Conservation (phyloP, 345 rosid species). For the Melastoma malabathricum region DNA sequence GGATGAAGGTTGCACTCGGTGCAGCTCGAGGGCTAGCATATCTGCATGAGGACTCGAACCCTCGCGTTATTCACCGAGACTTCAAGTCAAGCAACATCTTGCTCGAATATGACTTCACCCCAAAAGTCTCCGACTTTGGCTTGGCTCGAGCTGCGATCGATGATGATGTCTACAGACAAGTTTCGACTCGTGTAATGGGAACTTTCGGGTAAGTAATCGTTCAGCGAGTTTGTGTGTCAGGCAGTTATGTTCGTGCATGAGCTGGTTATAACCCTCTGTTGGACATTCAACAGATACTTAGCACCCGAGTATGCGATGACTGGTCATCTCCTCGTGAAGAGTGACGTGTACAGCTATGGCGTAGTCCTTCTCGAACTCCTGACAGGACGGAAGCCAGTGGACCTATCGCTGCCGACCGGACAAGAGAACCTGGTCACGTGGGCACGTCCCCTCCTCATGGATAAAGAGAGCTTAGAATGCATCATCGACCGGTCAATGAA, state of each 20-base stretch:
- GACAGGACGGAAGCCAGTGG: constrained; percentile 58
- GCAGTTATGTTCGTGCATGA: too few species aligned
- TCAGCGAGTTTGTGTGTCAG: too few species aligned
- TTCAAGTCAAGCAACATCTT: constrained; percentile 70
- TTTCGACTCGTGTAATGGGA: constrained; percentile 70
- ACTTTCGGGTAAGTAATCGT: constrained; percentile 48
- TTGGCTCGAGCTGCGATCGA: constrained; percentile 59
- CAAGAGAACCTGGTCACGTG: constrained; percentile 58
- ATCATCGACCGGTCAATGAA: constrained; percentile 30
- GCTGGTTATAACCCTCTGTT: too few species aligned
- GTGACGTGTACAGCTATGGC: constrained; percentile 69
- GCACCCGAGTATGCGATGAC: constrained; percentile 82
- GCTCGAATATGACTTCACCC: constrained; percentile 55
- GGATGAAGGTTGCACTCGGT: constrained; percentile 69
- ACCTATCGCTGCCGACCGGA: constrained; percentile 52
- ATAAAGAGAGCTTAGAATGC: constrained; percentile 33
- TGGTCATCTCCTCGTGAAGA: constrained; percentile 60
- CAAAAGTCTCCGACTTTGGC: constrained; percentile 71
- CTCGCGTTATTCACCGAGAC: constrained; percentile 59
- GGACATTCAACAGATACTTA: constrained; percentile 27
- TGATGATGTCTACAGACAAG: constrained; percentile 45
- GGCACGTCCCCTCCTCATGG: constrained; percentile 54
- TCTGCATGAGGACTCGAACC: constrained; percentile 68
- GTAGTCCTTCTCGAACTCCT: constrained; percentile 70
- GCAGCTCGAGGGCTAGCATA: constrained; percentile 78